These are phyloP conservation scores for Backusella macrospora DNA, from an alignment of 192 early-diverging fungal genomes.

Conservation along the genomic window DNA sequence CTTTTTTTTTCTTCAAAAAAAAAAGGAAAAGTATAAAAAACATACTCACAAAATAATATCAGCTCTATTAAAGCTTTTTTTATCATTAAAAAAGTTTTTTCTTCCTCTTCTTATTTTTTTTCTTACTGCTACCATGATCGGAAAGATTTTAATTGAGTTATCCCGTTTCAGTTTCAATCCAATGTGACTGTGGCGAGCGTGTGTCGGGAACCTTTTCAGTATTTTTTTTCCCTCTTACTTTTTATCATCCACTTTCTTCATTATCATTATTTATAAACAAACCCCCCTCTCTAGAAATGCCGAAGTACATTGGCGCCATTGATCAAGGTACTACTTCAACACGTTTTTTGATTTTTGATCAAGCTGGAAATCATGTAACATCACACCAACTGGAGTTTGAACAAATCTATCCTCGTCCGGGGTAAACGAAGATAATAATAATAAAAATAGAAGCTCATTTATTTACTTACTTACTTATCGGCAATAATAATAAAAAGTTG, in stretches of 20 bases:
- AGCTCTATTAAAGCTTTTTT: too few relatives aligned
- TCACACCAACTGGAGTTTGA: conserved; percentile 81
- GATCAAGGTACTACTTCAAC: conserved; percentile 94
- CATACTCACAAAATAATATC: background rate
- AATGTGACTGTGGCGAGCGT: conserved; percentile 6
- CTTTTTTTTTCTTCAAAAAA: background rate
- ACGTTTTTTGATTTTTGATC: conserved; percentile 91
- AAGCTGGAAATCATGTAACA: conserved; percentile 67
- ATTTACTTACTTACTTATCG: background rate
- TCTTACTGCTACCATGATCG: background rate
- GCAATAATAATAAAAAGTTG: conserved; percentile 53
- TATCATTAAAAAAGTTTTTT: background rate
- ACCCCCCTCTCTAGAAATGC: conserved; percentile 21
- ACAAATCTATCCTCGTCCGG: conserved; percentile 76
- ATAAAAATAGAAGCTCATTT: background rate
- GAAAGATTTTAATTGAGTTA: conserved; percentile 9
- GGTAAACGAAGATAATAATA: conserved; percentile 41
- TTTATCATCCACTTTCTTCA: background rate
- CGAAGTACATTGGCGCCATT: conserved; percentile 75
- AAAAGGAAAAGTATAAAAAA: background rate
- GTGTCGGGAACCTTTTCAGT: conserved; percentile 13
- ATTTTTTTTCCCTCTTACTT: background rate
- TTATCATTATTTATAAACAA: background rate
- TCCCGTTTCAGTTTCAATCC: conserved; percentile 9
- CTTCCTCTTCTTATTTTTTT: background rate